Percentiles rank a stretch among this genome's conserved stretches.
phyloP scores from a whole-genome alignment of 2,329 filamentous ascomycete genomes.

The Aureobasidium sp. region DNA sequence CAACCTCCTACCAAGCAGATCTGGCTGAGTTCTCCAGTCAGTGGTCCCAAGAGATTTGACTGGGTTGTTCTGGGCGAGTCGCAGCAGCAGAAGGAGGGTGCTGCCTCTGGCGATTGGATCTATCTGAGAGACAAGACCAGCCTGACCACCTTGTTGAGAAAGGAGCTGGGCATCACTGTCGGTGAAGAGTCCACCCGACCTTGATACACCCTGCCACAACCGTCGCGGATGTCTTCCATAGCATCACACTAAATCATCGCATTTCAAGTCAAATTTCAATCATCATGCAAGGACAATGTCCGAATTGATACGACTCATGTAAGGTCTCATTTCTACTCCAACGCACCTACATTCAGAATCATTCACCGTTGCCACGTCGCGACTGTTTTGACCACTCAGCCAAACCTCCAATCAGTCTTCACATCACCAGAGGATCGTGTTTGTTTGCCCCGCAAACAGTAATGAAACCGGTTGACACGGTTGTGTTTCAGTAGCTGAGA shows the following conservation, averaged over 20 bases:
- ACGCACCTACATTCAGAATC: neutral
- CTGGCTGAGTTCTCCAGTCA: constrained; percentile 87
- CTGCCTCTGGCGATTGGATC: constrained; percentile 70
- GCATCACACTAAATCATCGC: neutral
- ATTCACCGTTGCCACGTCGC: constrained; percentile 10
- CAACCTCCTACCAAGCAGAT: constrained; percentile 96
- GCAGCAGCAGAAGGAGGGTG: constrained; percentile 73
- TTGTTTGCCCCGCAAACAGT: constrained; percentile 8
- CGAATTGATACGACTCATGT: neutral
- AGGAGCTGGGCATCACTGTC: constrained; percentile 68
- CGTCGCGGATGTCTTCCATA: constrained; percentile 3
- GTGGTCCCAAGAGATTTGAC: constrained; percentile 89
- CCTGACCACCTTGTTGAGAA: constrained; percentile 62
- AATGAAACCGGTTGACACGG: constrained; percentile 11
- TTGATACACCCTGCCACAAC: neutral
- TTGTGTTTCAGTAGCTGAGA: neutral
- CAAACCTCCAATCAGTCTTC: neutral
- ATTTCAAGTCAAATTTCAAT: neutral
- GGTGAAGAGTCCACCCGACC: constrained; percentile 20
- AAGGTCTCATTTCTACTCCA: neutral
- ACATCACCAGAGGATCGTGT: neutral
- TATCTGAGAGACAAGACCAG: constrained; percentile 78
- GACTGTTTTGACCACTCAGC: constrained; percentile 4
- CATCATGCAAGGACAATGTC: constrained; percentile 2
- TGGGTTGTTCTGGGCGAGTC: constrained; percentile 70